Percentiles rank a stretch among this genome's conserved stretches.
Evolutionary conservation across 345 rosid genomes (phyloP).

Genomic region (Cardiospermum halicacabum): DNA sequence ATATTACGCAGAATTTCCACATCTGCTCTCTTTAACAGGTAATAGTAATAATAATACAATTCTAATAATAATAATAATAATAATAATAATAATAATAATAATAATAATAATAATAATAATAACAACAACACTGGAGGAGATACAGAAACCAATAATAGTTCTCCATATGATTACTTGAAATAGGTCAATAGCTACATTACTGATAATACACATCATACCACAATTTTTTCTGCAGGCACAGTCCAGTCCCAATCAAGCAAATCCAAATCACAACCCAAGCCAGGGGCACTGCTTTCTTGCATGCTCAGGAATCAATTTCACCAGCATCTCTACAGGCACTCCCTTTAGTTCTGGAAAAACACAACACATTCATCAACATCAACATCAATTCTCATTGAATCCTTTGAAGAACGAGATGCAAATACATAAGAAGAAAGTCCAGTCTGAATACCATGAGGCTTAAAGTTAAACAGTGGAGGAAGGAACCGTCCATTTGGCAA

Average conservation of each 20-base stretch:
- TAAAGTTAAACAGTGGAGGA: conserved; percentile 95
- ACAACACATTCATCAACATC: not conserved
- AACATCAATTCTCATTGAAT: conserved; percentile 7
- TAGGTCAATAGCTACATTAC: conserved; percentile 20
- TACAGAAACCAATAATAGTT: conserved; percentile 8
- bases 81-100: conserved; percentile 2
- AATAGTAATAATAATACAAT: conserved; percentile 1
- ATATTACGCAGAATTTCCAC: conserved; percentile 7
- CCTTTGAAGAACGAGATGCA: not conserved
- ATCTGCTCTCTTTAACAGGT: conserved; percentile 12
- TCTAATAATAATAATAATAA: conserved; percentile 8
- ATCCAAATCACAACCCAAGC: conserved; percentile 36
- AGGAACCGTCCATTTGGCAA: conserved; percentile 86
- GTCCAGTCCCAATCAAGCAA: conserved; percentile 17
- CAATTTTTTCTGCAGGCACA: conserved; percentile 33
- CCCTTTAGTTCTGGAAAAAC: conserved; percentile 82
- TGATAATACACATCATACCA: conserved; percentile 13
- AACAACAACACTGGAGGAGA: conserved; percentile 17
- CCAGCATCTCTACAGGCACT: conserved; percentile 45
- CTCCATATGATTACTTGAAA: conserved; percentile 16
- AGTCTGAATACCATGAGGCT: conserved; percentile 62
- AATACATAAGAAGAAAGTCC: too few species aligned
- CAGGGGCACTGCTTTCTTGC: conserved; percentile 53
- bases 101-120: conserved; percentile 7
- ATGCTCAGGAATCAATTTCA: conserved; percentile 62